These are phyloP conservation scores for Dimargaris cristalligena DNA, from an alignment of 192 early-diverging fungal genomes.

Conservation along the genomic window DNA sequence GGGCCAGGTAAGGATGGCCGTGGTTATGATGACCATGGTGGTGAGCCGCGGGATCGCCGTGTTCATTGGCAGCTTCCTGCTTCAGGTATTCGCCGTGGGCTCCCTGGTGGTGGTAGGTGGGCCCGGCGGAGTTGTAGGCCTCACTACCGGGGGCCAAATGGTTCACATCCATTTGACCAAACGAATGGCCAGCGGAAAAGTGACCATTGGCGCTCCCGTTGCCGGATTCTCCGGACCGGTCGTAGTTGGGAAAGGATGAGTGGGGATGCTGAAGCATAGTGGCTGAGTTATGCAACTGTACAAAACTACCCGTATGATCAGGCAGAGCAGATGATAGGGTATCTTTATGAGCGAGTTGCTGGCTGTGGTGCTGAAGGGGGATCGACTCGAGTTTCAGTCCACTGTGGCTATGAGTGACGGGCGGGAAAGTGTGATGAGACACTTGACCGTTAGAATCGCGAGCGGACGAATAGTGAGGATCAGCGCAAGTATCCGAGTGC, in stretches of 20 bases:
- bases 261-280: neutral
- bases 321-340: neutral
- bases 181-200: too few species aligned
- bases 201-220: too few species aligned
- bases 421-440: neutral
- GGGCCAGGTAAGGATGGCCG: neutral
- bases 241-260: neutral
- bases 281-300: neutral
- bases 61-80: neutral
- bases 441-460: neutral
- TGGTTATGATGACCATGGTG: neutral
- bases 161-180: too few species aligned
- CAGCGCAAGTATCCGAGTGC: neutral
- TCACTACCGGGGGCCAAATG: too few species aligned
- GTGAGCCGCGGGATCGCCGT: neutral
- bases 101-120: too few species aligned
- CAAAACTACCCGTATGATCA: neutral
- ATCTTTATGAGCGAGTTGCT: neutral
- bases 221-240: neutral
- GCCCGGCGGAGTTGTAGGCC: too few species aligned
- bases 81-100: too few species aligned
- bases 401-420: neutral
- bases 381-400: neutral
- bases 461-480: neutral
- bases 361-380: neutral